Evolutionary conservation across 345 rosid species (phyloP).

Genomic region (Rhizophora apiculata): DNA sequence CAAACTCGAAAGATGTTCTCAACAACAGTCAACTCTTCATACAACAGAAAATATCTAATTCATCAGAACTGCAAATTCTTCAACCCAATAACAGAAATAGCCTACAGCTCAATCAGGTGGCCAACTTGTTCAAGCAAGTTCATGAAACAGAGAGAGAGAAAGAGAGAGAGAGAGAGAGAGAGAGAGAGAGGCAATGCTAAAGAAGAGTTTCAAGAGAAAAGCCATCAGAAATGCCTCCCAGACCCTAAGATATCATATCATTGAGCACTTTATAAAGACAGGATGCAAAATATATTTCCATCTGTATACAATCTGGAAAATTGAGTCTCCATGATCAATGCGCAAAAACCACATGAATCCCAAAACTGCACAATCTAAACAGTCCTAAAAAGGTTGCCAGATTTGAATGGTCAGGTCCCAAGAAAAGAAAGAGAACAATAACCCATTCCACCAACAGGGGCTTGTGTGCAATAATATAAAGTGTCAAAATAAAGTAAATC

Average conservation of each 20-base stretch:
- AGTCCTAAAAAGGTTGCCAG: neutral
- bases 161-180: neutral
- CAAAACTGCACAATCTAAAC: neutral
- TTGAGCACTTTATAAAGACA: neutral
- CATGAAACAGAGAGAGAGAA: neutral
- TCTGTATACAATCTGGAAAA: neutral
- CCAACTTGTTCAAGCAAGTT: neutral
- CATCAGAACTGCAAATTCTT: too few relatives aligned
- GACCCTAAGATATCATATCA: neutral
- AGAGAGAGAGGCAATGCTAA: neutral
- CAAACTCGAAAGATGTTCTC: neutral
- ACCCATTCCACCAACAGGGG: neutral
- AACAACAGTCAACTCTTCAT: neutral
- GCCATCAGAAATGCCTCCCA: neutral
- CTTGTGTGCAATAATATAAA: constrained; percentile 9
- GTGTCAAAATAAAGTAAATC: constrained; percentile 14
- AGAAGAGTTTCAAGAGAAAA: neutral
- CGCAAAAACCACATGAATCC: neutral
- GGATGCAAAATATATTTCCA: neutral
- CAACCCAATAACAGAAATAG: too few relatives aligned
- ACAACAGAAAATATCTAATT: neutral
- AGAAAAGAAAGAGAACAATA: neutral
- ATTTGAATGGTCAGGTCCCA: neutral
- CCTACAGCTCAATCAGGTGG: too few relatives aligned
- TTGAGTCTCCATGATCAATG: neutral